These are phyloP conservation scores for Exophiala spinifera DNA, from an alignment of 2,329 filamentous ascomycete genomes.

Conservation along the genomic window DNA sequence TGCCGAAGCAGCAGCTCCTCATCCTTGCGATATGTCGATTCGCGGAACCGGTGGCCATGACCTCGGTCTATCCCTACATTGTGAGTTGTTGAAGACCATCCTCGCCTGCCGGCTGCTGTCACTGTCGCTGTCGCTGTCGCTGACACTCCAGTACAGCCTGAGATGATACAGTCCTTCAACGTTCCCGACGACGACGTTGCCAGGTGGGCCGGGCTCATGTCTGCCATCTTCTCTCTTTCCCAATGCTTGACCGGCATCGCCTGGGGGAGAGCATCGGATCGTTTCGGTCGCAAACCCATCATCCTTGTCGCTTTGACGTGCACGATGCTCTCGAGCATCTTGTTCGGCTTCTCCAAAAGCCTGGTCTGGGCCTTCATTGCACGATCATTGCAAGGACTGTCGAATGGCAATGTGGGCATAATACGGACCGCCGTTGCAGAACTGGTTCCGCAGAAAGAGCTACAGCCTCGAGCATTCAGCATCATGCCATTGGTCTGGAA, in stretches of 20 bases:
- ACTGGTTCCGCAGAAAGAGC: conserved; percentile 79
- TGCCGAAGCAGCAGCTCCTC: conserved; percentile 72
- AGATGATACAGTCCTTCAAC: conserved; percentile 80
- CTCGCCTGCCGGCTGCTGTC: no score
- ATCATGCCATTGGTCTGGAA: conserved; percentile 92
- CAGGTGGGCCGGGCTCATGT: conserved; percentile 74
- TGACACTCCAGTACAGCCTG: no score
- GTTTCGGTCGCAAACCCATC: conserved; percentile 74
- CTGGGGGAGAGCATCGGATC: conserved; percentile 76
- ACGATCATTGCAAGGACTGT: conserved; percentile 73
- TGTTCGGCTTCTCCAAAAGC: conserved; percentile 80
- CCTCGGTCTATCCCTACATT: conserved; percentile 65
- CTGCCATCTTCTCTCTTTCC: conserved; percentile 67
- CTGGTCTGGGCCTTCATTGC: conserved; percentile 75
- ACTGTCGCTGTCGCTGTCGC: no score
- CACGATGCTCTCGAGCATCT: conserved; percentile 76
- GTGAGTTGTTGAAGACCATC: no score
- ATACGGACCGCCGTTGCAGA: conserved; percentile 90
- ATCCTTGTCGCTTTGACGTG: conserved; percentile 70
- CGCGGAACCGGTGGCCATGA: conserved; percentile 67
- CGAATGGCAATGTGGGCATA: conserved; percentile 93
- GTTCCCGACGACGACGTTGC: conserved; percentile 69
- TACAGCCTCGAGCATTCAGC: conserved; percentile 86
- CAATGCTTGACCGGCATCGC: conserved; percentile 70
- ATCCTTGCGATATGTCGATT: conserved; percentile 78